These are phyloP conservation scores for Paramecium caudatum DNA, from an alignment of 73 alveolate species.

Conservation along the genomic window DNA sequence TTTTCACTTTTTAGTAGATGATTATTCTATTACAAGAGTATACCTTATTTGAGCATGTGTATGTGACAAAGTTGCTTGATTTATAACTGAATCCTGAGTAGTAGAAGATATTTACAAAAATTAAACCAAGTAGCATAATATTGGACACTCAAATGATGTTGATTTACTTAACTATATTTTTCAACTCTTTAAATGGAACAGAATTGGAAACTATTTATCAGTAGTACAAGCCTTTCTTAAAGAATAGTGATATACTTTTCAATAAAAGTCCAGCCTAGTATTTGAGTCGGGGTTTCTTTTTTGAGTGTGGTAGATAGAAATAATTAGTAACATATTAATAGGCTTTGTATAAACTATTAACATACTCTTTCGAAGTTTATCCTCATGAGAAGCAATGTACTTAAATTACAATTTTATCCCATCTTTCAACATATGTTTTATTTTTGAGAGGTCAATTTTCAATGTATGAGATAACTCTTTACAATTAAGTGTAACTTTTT, in stretches of 20 bases:
- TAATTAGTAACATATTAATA: slow-evolving; percentile 12
- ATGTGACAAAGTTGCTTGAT: not conserved
- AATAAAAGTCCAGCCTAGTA: not conserved
- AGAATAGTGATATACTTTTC: not conserved
- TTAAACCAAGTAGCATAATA: slow-evolving; percentile 1
- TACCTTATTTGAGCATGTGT: slow-evolving; percentile 1
- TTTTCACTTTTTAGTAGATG: slow-evolving; percentile 27
- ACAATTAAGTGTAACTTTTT: not conserved
- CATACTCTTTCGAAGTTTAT: not conserved
- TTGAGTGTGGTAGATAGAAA: slow-evolving; percentile 35
- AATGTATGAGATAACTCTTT: not conserved
- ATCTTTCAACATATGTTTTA: slow-evolving; percentile 16
- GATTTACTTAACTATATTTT: slow-evolving; percentile 18
- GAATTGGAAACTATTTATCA: not conserved
- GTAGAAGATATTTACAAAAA: not conserved
- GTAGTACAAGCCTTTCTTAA: not conserved
- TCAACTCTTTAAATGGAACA: not conserved
- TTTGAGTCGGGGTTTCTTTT: slow-evolving; percentile 34
- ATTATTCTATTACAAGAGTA: slow-evolving; percentile 50
- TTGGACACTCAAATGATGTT: slow-evolving; percentile 26
- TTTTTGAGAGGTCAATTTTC: not conserved
- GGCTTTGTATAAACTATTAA: slow-evolving; percentile 17
- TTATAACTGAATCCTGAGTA: slow-evolving; percentile 10
- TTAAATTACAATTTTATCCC: not conserved
- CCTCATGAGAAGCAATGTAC: not conserved